phyloP scores from a whole-genome alignment of 1,284 basidiomycete species.

The Ganoderma resinaceum region DNA sequence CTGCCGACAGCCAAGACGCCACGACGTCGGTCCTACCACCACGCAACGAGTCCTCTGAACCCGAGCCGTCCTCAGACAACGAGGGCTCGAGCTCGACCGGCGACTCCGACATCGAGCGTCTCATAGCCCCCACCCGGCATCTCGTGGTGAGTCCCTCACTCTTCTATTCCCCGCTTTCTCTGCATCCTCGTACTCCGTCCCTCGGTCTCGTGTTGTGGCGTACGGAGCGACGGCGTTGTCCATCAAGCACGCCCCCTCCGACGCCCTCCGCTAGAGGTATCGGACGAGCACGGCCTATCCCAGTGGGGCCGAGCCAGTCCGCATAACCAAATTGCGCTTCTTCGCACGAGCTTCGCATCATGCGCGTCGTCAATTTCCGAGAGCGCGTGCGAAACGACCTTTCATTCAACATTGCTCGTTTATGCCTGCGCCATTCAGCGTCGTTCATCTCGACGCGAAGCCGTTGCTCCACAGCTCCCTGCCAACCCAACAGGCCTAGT shows the following conservation, averaged over 20 bases:
- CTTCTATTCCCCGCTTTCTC: neutral
- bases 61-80: conserved; percentile 25
- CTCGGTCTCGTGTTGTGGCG: neutral
- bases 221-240: neutral
- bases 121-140: conserved; percentile 43
- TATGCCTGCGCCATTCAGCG: no score
- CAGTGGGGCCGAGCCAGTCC: no score
- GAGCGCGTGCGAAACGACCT: no score
- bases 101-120: conserved; percentile 42
- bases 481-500: no score
- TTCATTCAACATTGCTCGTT: no score
- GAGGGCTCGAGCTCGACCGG: conserved; percentile 33
- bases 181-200: neutral
- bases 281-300: no score
- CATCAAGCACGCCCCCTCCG: neutral
- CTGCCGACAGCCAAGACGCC: neutral
- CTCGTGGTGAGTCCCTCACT: conserved; percentile 39
- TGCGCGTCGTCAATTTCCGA: no score
- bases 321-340: no score
- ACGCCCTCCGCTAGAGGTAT: neutral
- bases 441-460: no score
- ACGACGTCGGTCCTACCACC: neutral
- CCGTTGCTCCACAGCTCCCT: no score
- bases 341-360: no score
- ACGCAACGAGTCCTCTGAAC: conserved; percentile 5